These are phyloP conservation scores for Lippia alba DNA, from an alignment of 305 asterid species.

Conservation along the genomic window DNA sequence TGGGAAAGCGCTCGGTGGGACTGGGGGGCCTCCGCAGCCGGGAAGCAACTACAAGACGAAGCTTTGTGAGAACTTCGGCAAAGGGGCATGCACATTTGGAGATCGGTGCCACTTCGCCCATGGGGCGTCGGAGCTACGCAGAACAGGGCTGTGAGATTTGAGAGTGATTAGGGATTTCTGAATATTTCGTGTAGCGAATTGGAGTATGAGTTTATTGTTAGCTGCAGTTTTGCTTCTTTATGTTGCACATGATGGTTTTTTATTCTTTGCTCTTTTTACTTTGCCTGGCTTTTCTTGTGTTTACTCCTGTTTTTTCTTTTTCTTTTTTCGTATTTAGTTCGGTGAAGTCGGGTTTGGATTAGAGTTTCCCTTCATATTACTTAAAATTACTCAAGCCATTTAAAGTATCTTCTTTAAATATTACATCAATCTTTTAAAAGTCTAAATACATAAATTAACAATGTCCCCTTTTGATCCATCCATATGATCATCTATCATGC, in stretches of 20 bases:
- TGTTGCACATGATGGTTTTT: not conserved
- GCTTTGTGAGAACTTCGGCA: constrained; percentile 77
- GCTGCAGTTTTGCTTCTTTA: constrained; percentile 7
- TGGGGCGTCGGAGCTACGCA: constrained; percentile 77
- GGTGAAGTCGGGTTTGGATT: no score
- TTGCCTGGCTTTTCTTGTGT: not conserved
- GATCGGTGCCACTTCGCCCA: constrained; percentile 94
- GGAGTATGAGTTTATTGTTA: not conserved
- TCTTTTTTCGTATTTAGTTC: no score
- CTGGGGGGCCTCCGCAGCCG: constrained; percentile 47
- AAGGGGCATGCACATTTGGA: constrained; percentile 90
- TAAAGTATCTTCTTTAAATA: no score
- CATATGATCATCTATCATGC: no score
- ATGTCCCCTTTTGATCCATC: no score
- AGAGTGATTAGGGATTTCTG: not conserved
- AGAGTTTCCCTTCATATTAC: no score
- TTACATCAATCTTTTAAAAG: no score
- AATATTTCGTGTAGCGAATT: not conserved
- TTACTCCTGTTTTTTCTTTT: no score
- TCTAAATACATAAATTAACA: no score
- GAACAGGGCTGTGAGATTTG: constrained; percentile 43
- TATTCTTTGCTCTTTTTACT: no score
- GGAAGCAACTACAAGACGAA: constrained; percentile 78
- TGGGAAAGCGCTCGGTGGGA: constrained; percentile 42
- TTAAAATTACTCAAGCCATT: no score